Evolutionary conservation across 306 rosid genomes (phyloP), one percentile per base, ranked within the genome.

Genomic region (Trifolium dubium): DNA sequence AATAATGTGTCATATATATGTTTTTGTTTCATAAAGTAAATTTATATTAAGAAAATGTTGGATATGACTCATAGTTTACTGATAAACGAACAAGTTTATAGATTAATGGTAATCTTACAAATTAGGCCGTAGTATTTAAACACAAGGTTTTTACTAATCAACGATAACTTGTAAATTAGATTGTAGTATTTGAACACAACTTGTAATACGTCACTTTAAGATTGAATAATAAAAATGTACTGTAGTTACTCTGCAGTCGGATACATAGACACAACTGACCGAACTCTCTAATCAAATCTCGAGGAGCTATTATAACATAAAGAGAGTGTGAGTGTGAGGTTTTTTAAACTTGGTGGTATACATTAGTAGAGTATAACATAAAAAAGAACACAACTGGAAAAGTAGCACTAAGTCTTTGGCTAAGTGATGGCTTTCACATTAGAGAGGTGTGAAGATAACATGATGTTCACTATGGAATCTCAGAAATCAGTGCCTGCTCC

Each of bases 401-500:
- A 73, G 79, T 8, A 77, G 2, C 74, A 49, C 23, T 10, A 63
- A 39, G 7, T 58, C 40, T 50, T 65, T 40, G 63, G 71, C 46
- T 19, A 2, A 56, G 76, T 43, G 18, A 84, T 84, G 90, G 83
- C 80, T 65, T 87, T 87, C 76, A 67, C 82, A 73, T 12, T 84
- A 62, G 88, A 86, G 12, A 80, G 79, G 60, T 72, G 82, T 68
- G 79, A 72, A 65, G 89, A 85, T 69, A 82, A 75, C 40, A 78
- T 82, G 78, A 67, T 77, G 76, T 80, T 80, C 76, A 80, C 84
- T 0, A 62, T 82, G 80, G 89, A 85, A 53, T 81, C 88, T 40
- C 83, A 85, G 32, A 86, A 87, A 64, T 53, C 87, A 61, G 81
- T 81, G 23, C 93, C 93, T 10, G 90, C 97, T 30, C 94, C 97